Conservation (phyloP, 2,329 filamentous ascomycete genomes). For the Ceratocystis cacaofunesta region DNA sequence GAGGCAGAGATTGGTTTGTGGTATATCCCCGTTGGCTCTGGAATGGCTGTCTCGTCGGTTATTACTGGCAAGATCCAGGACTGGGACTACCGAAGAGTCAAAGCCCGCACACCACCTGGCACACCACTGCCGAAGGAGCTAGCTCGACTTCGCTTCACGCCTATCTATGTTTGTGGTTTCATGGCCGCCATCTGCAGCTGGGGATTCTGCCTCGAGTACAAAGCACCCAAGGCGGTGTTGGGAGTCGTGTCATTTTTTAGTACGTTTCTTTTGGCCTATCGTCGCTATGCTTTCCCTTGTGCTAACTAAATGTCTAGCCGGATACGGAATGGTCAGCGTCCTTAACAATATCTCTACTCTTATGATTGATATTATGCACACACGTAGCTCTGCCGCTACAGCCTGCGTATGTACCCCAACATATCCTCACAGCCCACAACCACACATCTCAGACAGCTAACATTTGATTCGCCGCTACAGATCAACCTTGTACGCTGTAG, state of each 20-base stretch:
- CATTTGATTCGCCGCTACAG: conserved; percentile 11
- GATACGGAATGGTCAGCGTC: conserved; percentile 23
- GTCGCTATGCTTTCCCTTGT: not conserved
- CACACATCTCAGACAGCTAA: not conserved
- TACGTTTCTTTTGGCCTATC: conserved; percentile 15
- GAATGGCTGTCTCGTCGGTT: conserved; percentile 23
- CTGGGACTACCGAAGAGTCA: conserved; percentile 22
- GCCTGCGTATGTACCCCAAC: conserved; percentile 20
- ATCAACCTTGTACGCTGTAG: conserved; percentile 23
- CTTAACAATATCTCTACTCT: conserved; percentile 24
- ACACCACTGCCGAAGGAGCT: conserved; percentile 22
- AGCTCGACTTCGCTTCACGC: conserved; percentile 21
- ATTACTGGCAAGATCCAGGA: conserved; percentile 23
- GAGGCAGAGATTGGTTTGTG: conserved; percentile 24
- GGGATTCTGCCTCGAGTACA: conserved; percentile 22
- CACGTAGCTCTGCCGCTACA: conserved; percentile 22
- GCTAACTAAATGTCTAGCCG: conserved; percentile 18
- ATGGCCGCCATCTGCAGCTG: conserved; percentile 21
- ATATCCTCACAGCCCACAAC: not conserved
- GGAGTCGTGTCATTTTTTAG: conserved; percentile 21
- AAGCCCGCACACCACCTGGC: conserved; percentile 11
- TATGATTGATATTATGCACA: conserved; percentile 23
- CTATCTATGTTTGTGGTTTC: conserved; percentile 20
- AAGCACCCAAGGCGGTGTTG: conserved; percentile 20
- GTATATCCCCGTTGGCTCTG: conserved; percentile 23